Conservation (phyloP, 768 basidiomycete species). For the Termitomyces bulborhizus region DNA sequence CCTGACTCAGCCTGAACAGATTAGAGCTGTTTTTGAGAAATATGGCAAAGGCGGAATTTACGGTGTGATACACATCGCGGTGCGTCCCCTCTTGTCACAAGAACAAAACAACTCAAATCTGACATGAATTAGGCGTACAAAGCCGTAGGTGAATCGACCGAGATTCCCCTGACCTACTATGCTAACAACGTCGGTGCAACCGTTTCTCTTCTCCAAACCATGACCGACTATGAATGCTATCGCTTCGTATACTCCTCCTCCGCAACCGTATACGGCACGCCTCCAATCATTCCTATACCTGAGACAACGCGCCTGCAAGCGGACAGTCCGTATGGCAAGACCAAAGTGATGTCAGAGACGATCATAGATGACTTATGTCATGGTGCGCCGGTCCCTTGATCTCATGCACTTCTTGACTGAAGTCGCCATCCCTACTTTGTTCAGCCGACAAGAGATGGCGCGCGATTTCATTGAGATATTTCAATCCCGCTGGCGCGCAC, state of each 20-base stretch:
- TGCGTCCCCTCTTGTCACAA: slow-evolving; percentile 21
- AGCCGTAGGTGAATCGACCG: slow-evolving; percentile 94
- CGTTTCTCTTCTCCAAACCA: slow-evolving; percentile 76
- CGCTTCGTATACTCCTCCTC: slow-evolving; percentile 96
- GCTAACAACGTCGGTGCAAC: slow-evolving; percentile 91
- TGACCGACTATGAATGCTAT: slow-evolving; percentile 78
- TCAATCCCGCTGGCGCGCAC: slow-evolving; percentile 99
- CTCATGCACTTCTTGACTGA: not conserved
- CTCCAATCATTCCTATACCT: slow-evolving; percentile 87
- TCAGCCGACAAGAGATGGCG: slow-evolving; percentile 72
- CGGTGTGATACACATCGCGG: slow-evolving; percentile 95
- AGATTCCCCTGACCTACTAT: slow-evolving; percentile 92
- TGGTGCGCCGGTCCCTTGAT: slow-evolving; percentile 35
- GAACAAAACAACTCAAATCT: not conserved
- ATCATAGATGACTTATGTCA: slow-evolving; percentile 86
- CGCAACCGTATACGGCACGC: slow-evolving; percentile 96
- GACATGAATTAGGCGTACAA: slow-evolving; percentile 72
- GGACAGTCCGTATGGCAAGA: slow-evolving; percentile 91
- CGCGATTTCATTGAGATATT: slow-evolving; percentile 88
- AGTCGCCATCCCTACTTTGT: not conserved
- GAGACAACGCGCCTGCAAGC: slow-evolving; percentile 85
- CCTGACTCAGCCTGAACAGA: slow-evolving; percentile 63
- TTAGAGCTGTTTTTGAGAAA: slow-evolving; percentile 73
- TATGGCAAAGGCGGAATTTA: slow-evolving; percentile 90
- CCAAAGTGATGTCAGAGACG: slow-evolving; percentile 92